A percentile compares a stretch with the other conserved stretches of the same genome.
Evolutionary conservation across 2,329 filamentous ascomycete genomes (phyloP).

Genomic region (Sarocladiaceae sp.): DNA sequence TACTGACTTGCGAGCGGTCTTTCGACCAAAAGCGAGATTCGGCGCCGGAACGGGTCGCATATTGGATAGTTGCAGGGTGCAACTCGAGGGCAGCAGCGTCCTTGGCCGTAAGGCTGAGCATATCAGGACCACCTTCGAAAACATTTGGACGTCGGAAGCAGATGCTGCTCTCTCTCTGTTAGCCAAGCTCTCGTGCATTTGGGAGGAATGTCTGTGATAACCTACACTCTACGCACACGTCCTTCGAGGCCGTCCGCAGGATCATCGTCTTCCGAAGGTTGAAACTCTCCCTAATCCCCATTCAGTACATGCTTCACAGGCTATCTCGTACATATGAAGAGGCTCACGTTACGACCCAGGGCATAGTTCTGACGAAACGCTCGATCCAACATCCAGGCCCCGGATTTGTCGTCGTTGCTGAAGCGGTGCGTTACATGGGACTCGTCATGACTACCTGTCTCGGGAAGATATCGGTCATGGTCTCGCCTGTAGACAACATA

Average conservation of each 20-base stretch:
- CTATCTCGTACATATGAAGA: background rate
- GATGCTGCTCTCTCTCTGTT: conserved; percentile 18
- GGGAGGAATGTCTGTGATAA: background rate
- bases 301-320: background rate
- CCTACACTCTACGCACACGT: conserved; percentile 29
- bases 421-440: conserved; percentile 27
- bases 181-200: background rate
- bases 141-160: conserved; percentile 28
- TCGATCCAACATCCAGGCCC: conserved; percentile 24
- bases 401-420: conserved; percentile 24
- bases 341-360: conserved; percentile 22
- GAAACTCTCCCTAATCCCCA: conserved; percentile 18
- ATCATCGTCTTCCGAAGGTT: conserved; percentile 16
- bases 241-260: conserved; percentile 24
- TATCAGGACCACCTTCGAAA: conserved; percentile 25
- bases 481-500: conserved; percentile 27
- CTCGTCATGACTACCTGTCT: conserved; percentile 12
- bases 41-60: conserved; percentile 30
- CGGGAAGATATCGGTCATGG: background rate
- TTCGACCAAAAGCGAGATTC: conserved; percentile 35
- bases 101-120: conserved; percentile 27
- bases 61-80: conserved; percentile 33
- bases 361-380: conserved; percentile 24
- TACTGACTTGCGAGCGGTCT: conserved; percentile 28
- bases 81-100: conserved; percentile 29